A percentile compares a stretch with the other conserved stretches of the same genome.
Conservation (phyloP, 2,329 filamentous ascomycete species). For the Diaporthe australafricana region DNA sequence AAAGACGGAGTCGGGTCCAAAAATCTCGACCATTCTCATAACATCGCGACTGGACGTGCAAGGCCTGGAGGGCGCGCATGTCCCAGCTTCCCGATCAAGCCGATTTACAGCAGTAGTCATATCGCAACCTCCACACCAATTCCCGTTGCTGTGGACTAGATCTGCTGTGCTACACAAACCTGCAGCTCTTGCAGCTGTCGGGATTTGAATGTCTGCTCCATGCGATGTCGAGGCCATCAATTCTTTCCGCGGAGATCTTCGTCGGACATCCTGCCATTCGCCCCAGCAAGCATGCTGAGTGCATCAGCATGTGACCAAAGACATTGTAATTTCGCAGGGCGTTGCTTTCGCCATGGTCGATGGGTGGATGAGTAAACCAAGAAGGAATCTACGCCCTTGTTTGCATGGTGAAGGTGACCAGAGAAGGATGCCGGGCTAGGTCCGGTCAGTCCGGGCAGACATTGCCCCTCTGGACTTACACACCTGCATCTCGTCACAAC, state of each 20-base stretch:
- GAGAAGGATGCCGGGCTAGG: background rate
- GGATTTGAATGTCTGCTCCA: background rate
- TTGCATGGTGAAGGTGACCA: background rate
- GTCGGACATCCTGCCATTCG: background rate
- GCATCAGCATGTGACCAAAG: background rate
- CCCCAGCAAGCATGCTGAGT: background rate
- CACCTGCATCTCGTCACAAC: slow-evolving; percentile 8
- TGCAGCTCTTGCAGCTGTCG: background rate
- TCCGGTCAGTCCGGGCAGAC: background rate
- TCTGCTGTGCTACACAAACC: background rate
- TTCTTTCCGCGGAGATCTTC: slow-evolving; percentile 13
- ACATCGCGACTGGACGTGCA: slow-evolving; percentile 13
- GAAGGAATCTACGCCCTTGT: background rate
- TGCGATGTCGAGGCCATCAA: background rate
- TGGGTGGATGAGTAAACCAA: background rate
- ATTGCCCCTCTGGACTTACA: background rate
- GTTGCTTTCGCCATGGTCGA: background rate
- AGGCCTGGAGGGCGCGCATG: background rate
- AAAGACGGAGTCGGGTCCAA: background rate
- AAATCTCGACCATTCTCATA: background rate
- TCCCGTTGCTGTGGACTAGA: background rate
- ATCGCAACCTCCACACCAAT: background rate
- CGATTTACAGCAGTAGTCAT: too few species aligned
- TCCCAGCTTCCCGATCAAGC: background rate
- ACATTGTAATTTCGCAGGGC: background rate